phyloP scores from a whole-genome alignment of 257 asterid genomes.

The Gardenia jasminoides region DNA sequence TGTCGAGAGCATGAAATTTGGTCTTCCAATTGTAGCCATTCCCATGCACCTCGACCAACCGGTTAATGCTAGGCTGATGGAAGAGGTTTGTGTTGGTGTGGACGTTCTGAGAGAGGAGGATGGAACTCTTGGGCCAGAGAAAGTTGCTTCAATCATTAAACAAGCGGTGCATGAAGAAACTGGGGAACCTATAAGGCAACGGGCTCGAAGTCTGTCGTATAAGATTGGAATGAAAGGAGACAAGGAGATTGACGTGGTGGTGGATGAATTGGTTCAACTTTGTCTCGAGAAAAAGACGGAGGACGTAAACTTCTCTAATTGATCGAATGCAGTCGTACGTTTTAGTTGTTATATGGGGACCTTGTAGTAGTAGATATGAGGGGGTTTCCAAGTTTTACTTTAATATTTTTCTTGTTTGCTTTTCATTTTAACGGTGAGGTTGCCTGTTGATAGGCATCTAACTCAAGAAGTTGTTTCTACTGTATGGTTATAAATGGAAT shows the following conservation, averaged over 20 bases:
- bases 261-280: slow-evolving; percentile 12
- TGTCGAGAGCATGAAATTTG: slow-evolving; percentile 19
- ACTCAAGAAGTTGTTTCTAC: too few species aligned
- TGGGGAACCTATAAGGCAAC: slow-evolving; percentile 16
- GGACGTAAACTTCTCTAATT: too few species aligned
- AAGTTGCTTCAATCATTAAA: slow-evolving; percentile 6
- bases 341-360: too few species aligned
- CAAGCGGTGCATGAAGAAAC: neutral
- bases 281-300: neutral
- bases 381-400: too few species aligned
- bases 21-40: slow-evolving; percentile 20
- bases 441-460: too few species aligned
- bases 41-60: slow-evolving; percentile 24
- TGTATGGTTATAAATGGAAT: too few species aligned
- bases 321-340: too few species aligned
- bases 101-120: slow-evolving; percentile 15
- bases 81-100: slow-evolving; percentile 8
- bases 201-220: neutral
- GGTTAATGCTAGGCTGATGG: slow-evolving; percentile 17
- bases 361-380: too few species aligned
- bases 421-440: too few species aligned
- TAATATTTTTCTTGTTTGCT: too few species aligned
- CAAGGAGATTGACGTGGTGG: slow-evolving; percentile 11
- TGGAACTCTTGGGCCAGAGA: neutral
- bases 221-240: slow-evolving; percentile 16